Evolutionary conservation across 2,329 filamentous ascomycete genomes (phyloP), one percentile per base, ranked within the genome.

Genomic region (Colletotrichum salicis): DNA sequence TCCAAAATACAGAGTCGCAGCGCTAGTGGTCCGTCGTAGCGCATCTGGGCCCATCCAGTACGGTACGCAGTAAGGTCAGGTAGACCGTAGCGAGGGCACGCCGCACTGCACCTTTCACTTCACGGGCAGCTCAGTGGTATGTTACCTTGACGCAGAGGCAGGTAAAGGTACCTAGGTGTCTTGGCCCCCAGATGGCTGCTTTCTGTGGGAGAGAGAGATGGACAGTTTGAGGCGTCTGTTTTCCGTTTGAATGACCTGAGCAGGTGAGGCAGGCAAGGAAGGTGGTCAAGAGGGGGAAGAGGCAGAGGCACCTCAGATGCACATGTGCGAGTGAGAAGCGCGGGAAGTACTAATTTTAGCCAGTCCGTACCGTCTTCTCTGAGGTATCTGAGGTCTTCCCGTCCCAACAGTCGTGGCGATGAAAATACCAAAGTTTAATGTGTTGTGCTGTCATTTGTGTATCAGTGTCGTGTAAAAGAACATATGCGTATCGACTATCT

Each of bases 271-370:
- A 22, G 22, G 35, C 35, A 22, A 60, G 57, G 57, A 11, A 48
- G 19, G 7, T 27, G 5, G n/a, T 11, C 10, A n/a, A 37, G 10
- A 48, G 41, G 41, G 15, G 48, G 29, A 51, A 45, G 41, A 45
- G 29, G 19, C 45, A 64, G 31, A 64, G 19, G 61, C 31, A 33
- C 31, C 31, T 33, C 37, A 56, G 33, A 31, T 51, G 63, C 45
- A 45, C n/a, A 52, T 52, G 59, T 33, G 19, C 29, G 22, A 51
- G 67, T 70, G 35, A 51, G 63, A 61, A 56, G 22, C 19, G 24
- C 52, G 31, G 13, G 33, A 52, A 64, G 37, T 69, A n/a, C 67
- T 67, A 67, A 70, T 59, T 60, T 61, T 61, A 61, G 63, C 56
- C 31, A 51, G 60, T 56, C 63, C 33, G 24, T 41, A 48, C 33